Evolutionary conservation across 2,329 filamentous ascomycete species (phyloP).

Genomic region (Dothideomycetes sp.): DNA sequence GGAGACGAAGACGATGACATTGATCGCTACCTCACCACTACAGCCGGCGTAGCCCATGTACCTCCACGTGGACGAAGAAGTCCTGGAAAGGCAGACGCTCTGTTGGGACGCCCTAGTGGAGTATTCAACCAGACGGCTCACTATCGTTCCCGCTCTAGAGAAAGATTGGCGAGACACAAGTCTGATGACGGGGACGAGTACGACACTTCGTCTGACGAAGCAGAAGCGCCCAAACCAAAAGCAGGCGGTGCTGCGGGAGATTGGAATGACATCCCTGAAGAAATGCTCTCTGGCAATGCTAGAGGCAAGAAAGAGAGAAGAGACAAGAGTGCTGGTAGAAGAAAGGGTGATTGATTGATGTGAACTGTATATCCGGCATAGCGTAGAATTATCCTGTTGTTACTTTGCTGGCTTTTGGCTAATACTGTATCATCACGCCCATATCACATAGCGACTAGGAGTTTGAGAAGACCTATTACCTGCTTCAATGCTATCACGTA

Average conservation of each 20-base stretch:
- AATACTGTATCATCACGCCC: too few species aligned
- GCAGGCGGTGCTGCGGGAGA: slow-evolving; percentile 18
- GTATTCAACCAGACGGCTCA: slow-evolving; percentile 7
- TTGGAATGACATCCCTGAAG: slow-evolving; percentile 40
- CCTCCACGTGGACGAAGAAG: slow-evolving; percentile 24
- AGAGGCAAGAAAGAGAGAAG: background rate
- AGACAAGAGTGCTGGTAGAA: background rate
- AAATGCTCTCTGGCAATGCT: slow-evolving; percentile 17
- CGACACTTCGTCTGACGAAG: slow-evolving; percentile 24
- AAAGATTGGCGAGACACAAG: slow-evolving; percentile 20
- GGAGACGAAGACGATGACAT: slow-evolving; percentile 15
- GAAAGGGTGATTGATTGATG: background rate
- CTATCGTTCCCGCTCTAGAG: background rate
- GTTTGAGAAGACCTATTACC: too few species aligned
- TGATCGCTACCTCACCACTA: slow-evolving; percentile 23
- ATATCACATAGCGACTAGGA: too few species aligned
- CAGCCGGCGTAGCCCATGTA: slow-evolving; percentile 20
- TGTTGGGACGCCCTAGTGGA: slow-evolving; percentile 23
- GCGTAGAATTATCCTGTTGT: too few species aligned
- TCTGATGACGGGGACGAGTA: slow-evolving; percentile 14
- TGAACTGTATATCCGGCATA: too few species aligned
- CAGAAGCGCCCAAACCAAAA: slow-evolving; percentile 14
- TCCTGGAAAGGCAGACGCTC: slow-evolving; percentile 28
- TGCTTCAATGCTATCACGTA: too few species aligned
- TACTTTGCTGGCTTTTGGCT: too few species aligned